phyloP scores from a whole-genome alignment of 2,329 filamentous ascomycete genomes.

The Thielaviopsis ethacetica region DNA sequence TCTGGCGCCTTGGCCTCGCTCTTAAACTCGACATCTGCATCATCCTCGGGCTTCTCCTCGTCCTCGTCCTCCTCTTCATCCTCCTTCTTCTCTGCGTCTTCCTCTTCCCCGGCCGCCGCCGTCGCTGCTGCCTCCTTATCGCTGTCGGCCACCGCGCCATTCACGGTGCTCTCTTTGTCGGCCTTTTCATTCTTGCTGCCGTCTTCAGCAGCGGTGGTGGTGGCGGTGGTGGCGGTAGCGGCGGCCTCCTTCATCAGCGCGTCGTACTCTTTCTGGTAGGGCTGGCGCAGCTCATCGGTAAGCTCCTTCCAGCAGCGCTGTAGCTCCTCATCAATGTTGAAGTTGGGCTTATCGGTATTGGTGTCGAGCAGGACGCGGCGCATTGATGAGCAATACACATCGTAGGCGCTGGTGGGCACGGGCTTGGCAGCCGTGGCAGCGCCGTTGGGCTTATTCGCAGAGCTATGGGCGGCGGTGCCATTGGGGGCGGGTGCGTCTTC shows the following conservation, averaged over 20 bases:
- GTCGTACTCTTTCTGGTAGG: constrained; percentile 29
- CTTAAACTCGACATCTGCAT: constrained; percentile 5
- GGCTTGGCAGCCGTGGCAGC: constrained; percentile 23
- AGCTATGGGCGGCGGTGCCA: constrained; percentile 22
- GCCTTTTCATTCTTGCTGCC: not conserved
- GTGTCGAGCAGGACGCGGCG: constrained; percentile 29
- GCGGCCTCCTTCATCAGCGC: constrained; percentile 23
- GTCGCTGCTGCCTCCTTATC: constrained; percentile 11
- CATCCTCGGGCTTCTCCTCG: not conserved
- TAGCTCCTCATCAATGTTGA: constrained; percentile 37
- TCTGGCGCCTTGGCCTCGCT: constrained; percentile 4
- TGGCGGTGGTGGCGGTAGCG: constrained; percentile 1
- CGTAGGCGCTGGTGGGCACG: constrained; percentile 32
- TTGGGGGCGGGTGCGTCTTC: constrained; percentile 20
- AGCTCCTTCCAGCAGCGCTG: constrained; percentile 38
- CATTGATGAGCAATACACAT: constrained; percentile 36
- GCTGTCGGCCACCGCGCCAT: constrained; percentile 16
- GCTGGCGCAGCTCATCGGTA: constrained; percentile 30
- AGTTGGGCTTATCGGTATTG: constrained; percentile 21
- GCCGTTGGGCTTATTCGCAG: constrained; percentile 30
- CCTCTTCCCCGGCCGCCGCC: constrained; percentile 3
- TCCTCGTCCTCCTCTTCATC: not conserved
- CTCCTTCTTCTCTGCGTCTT: constrained; percentile 2
- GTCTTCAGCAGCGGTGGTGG: constrained; percentile 4
- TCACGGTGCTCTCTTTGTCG: constrained; percentile 16